Conservation (phyloP, 2,329 filamentous ascomycete genomes). For the Fusarium sp. region DNA sequence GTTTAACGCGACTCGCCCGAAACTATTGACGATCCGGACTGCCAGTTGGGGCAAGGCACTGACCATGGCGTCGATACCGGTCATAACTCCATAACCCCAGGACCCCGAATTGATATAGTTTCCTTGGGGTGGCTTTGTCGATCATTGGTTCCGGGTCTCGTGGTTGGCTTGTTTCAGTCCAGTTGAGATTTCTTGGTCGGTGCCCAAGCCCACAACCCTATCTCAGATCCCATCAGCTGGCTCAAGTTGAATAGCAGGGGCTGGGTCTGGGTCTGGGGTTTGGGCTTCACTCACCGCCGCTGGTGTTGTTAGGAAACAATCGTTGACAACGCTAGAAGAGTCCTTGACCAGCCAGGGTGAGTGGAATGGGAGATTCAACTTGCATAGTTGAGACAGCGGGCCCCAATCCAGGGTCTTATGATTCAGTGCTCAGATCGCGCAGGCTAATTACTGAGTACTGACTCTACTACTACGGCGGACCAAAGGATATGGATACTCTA, state of each 20-base stretch:
- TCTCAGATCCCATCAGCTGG: conserved; percentile 30
- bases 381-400: conserved; percentile 28
- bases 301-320: conserved; percentile 16
- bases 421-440: conserved; percentile 17
- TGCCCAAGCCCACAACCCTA: conserved; percentile 28
- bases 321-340: conserved; percentile 24
- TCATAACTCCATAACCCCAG: conserved; percentile 34
- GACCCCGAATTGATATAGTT: conserved; percentile 37
- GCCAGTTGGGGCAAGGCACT: conserved; percentile 25
- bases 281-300: conserved; percentile 27
- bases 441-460: neutral
- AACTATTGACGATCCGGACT: conserved; percentile 25
- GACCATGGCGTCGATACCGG: conserved; percentile 34
- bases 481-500: neutral
- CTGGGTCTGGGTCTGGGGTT: neutral
- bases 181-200: conserved; percentile 17
- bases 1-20: conserved; percentile 12
- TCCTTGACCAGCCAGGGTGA: conserved; percentile 6
- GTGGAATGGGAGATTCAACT: conserved; percentile 10
- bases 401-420: conserved; percentile 20
- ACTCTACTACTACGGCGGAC: conserved; percentile 1
- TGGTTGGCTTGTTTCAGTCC: conserved; percentile 30
- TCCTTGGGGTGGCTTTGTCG: conserved; percentile 34
- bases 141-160: conserved; percentile 34
- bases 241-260: conserved; percentile 6